A percentile compares a stretch with the other conserved stretches of the same genome.
phyloP scores from a whole-genome alignment of 2,329 filamentous ascomycete genomes.

The Fusarium temperatum region DNA sequence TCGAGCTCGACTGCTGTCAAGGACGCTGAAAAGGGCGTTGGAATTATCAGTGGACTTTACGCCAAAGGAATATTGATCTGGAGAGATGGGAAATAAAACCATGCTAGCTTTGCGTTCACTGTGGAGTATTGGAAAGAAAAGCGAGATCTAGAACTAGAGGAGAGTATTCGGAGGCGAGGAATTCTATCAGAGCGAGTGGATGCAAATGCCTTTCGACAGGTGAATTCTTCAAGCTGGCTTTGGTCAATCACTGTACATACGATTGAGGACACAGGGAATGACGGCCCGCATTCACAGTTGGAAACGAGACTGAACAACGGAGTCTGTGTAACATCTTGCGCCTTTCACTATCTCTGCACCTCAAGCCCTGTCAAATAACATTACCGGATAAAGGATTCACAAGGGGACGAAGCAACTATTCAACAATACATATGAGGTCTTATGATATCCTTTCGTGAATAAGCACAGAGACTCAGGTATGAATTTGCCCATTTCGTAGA shows the following conservation, averaged over 20 bases:
- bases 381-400: not conserved
- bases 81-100: slow-evolving; percentile 14
- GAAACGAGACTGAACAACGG: not conserved
- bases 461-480: not conserved
- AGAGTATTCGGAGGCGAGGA: not conserved
- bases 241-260: not conserved
- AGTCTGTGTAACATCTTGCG: not conserved
- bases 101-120: no score
- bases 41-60: slow-evolving; percentile 51
- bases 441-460: not conserved
- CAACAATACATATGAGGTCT: not conserved
- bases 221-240: not conserved
- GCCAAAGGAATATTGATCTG: slow-evolving; percentile 48
- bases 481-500: not conserved
- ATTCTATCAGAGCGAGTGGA: not conserved
- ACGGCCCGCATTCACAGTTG: not conserved
- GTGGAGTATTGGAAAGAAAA: not conserved
- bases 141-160: no score
- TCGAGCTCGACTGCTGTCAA: slow-evolving; percentile 47
- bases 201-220: no score
- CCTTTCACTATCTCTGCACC: not conserved
- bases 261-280: not conserved
- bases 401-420: not conserved
- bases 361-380: not conserved
- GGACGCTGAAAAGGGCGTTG: slow-evolving; percentile 44